A percentile compares a stretch with the other conserved stretches of the same genome.
Evolutionary conservation across 805 yeast genomes (phyloP).

Genomic region (Yamadazyma tumulicola): DNA sequence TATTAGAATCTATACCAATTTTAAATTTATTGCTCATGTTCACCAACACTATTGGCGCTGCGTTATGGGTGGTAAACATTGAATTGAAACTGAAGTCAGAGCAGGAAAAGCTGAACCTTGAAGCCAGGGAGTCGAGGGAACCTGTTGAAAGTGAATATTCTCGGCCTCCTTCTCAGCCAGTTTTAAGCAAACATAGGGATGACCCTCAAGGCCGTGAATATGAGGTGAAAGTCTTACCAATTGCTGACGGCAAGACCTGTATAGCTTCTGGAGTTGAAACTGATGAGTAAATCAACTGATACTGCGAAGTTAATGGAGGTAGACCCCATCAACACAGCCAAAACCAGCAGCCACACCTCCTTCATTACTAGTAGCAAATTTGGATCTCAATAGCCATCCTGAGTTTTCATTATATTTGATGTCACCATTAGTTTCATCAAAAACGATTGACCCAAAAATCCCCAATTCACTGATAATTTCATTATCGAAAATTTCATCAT

Average conservation of each 20-base stretch:
- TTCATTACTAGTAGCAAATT: constrained; percentile 82
- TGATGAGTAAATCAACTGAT: too few species aligned
- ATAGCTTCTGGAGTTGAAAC: too few species aligned
- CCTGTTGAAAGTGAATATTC: too few species aligned
- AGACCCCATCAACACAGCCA: constrained; percentile 90
- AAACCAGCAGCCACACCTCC: constrained; percentile 99
- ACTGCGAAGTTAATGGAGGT: constrained; percentile 37
- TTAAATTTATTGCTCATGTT: constrained; percentile 51
- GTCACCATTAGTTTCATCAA: constrained; percentile 60
- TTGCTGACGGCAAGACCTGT: too few species aligned
- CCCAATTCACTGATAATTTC: constrained; percentile 89
- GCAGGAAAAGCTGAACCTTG: constrained; percentile 1
- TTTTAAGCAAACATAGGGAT: too few species aligned
- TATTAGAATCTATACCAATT: constrained; percentile 54
- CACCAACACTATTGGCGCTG: constrained; percentile 61
- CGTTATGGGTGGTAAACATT: constrained; percentile 55
- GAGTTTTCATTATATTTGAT: constrained; percentile 62
- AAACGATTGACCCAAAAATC: constrained; percentile 76
- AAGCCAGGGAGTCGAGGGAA: not conserved
- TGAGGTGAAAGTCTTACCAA: too few species aligned
- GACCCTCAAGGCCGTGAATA: not conserved
- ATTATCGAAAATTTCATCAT: constrained; percentile 59
- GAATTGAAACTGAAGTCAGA: constrained; percentile 14
- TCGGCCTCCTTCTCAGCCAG: too few species aligned
- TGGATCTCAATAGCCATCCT: constrained; percentile 87